Percentiles rank a stretch among this genome's conserved stretches.
These are phyloP conservation scores for Aphanomyces cochlioides DNA, from an alignment of 352 stramenopile genomes.

Conservation along the genomic window DNA sequence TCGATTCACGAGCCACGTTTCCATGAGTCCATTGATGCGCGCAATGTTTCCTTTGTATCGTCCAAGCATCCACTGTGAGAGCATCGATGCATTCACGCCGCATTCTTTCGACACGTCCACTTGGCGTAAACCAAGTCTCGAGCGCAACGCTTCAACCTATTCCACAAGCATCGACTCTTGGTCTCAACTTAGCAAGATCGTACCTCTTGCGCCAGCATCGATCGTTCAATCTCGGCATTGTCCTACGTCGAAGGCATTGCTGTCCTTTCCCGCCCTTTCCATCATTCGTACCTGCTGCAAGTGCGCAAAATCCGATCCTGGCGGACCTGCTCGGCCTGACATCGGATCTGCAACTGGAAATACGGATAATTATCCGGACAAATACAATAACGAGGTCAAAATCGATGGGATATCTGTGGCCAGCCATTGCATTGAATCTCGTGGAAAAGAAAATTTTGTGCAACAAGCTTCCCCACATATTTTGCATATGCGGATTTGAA, in stretches of 20 bases:
- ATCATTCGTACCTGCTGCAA: constrained; percentile 54
- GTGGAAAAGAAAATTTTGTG: neutral
- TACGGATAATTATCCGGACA: constrained; percentile 4
- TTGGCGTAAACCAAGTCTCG: constrained; percentile 65
- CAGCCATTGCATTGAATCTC: constrained; percentile 26
- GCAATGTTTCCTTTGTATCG: constrained; percentile 82
- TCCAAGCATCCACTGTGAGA: constrained; percentile 84
- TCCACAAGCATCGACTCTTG: neutral
- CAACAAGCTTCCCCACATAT: neutral
- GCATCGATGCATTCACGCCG: constrained; percentile 79
- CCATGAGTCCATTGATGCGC: constrained; percentile 81
- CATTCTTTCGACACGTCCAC: constrained; percentile 84
- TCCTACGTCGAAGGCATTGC: constrained; percentile 41
- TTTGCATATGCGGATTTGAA: constrained; percentile 6
- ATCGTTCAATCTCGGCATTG: constrained; percentile 81
- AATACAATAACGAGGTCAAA: constrained; percentile 5
- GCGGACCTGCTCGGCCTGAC: constrained; percentile 38
- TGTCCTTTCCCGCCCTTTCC: neutral
- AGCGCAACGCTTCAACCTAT: constrained; percentile 71
- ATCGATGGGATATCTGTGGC: constrained; percentile 28
- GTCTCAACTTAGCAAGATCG: neutral
- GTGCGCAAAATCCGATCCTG: constrained; percentile 60
- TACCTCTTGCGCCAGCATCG: constrained; percentile 73
- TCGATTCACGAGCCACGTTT: constrained; percentile 78
- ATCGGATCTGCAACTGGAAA: constrained; percentile 19